Evolutionary conservation across 768 basidiomycete genomes (phyloP).

Genomic region (Boletus reticuloceps): DNA sequence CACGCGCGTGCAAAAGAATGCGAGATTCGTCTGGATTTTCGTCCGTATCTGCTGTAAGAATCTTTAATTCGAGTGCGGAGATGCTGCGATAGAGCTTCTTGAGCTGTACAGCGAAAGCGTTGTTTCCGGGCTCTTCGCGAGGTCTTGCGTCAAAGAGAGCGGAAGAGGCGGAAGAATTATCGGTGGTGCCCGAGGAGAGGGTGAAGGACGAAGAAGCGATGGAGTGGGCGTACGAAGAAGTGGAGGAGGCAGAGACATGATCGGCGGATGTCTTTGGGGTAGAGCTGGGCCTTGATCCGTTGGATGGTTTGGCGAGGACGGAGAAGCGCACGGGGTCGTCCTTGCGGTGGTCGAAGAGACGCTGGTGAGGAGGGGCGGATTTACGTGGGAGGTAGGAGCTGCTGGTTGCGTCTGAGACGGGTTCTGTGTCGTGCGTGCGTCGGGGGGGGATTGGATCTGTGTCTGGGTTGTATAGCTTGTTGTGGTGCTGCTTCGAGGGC

Average conservation of each 20-base stretch:
- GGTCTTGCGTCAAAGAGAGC: constrained; percentile 60
- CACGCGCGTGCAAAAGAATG: constrained; percentile 34
- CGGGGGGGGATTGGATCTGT: constrained; percentile 63
- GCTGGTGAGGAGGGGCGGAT: constrained; percentile 39
- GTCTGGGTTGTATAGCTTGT: constrained; percentile 72
- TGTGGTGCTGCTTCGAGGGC: constrained; percentile 33
- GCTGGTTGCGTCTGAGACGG: constrained; percentile 55
- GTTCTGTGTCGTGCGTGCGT: constrained; percentile 62
- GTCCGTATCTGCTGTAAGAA: constrained; percentile 59
- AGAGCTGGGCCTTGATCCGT: constrained; percentile 41
- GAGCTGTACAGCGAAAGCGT: constrained; percentile 69
- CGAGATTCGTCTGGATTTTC: constrained; percentile 46
- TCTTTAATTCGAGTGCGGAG: constrained; percentile 71
- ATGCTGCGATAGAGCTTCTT: constrained; percentile 85
- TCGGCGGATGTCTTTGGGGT: constrained; percentile 66
- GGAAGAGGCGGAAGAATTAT: constrained; percentile 70
- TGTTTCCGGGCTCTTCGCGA: constrained; percentile 55
- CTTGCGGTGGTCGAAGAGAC: constrained; percentile 85
- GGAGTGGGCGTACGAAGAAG: constrained; percentile 72
- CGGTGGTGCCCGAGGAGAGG: constrained; percentile 70
- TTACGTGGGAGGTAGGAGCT: constrained; percentile 43
- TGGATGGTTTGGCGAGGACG: constrained; percentile 52
- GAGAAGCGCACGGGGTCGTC: constrained; percentile 90
- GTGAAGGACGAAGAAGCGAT: constrained; percentile 68
- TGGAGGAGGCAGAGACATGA: constrained; percentile 71